Conservation (phyloP, 202 grass and related monocot genomes). For the Tripidium arundinaceum region DNA sequence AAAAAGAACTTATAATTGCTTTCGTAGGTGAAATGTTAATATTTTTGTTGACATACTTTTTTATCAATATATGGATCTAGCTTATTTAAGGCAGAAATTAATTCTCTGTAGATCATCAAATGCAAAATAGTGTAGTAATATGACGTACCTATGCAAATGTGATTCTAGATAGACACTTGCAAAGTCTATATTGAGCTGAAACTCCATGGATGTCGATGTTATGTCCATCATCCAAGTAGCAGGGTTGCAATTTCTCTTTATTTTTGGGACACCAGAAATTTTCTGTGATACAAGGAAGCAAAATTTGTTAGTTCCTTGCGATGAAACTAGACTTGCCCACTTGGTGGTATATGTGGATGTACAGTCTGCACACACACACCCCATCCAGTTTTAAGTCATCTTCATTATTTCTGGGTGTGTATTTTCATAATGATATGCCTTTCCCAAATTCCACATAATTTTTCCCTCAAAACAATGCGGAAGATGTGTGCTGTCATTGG, state of each 20-base stretch:
- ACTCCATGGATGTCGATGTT: conserved; percentile 39
- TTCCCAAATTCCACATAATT: neutral
- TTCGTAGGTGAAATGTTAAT: neutral
- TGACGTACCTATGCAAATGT: conserved; percentile 12
- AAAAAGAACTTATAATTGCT: neutral
- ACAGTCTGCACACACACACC: neutral
- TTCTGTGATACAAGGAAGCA: conserved; percentile 11
- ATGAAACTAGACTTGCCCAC: too few species aligned
- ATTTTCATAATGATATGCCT: neutral
- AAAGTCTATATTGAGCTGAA: conserved; percentile 42
- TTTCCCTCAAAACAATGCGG: too few species aligned
- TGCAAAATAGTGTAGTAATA: neutral
- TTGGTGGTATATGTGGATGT: neutral
- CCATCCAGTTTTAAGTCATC: neutral
- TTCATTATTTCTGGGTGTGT: neutral
- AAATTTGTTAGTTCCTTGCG: neutral
- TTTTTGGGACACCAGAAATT: conserved; percentile 33
- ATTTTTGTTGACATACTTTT: neutral
- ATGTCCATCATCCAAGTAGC: conserved; percentile 58
- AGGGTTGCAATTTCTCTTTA: conserved; percentile 43
- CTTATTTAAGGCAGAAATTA: neutral
- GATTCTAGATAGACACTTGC: conserved; percentile 34
- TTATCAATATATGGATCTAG: too few species aligned
- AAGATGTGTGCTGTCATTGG: too few species aligned
- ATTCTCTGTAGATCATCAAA: neutral